Base-by-base conservation (phyloP, 768 basidiomycete genomes). In the Nidularia pulvinata region DNA sequence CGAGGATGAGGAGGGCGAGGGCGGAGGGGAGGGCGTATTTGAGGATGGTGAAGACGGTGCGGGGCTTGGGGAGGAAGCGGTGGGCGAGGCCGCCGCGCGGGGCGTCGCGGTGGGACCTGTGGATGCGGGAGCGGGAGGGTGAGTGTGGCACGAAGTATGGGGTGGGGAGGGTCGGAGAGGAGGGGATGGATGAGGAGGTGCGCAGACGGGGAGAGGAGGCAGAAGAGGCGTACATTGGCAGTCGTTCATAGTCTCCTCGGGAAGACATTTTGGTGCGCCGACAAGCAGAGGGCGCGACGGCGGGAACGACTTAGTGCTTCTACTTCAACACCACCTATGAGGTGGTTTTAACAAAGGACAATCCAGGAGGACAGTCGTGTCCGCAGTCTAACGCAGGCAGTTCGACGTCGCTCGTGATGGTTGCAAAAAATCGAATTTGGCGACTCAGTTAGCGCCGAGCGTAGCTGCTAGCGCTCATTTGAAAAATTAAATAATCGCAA, bases 201-300 rank as follows among this genome's bases (percentile, higher is more conserved):
- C 64, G 65, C 42, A 60, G 63, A 55, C 63, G 71, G 53, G 65
- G 62, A 48, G 65, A 55, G 55, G 71, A 69, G 44, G 62, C 59
- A 35, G 65, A 64, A 56, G 64, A 61, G 22, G 73, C 72, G 65
- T 80, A 80, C 71, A 81, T 72, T 33, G 82, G 81, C 10, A 81
- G 70, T 48, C 79, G 75, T 58, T 79, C 78, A 65, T 81, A 77
- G 49, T 69, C 70, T 54, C 61, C 64, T 55, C 71, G 68, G 37
- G 73, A 69, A 79, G 77, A 71, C 39, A 47, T 33, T 6, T 37
- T 30, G 25, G 46, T 46, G 19, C 22, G 46, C 46, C 14, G 9
- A 10, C 22, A 11, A 46, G n/a, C 19, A 19, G 19, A 19, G 19
- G 19, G 19, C 19, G 19, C 19, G 19, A 19, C 19, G 19, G 19